These are phyloP conservation scores for Citeromyces hawaiiensis DNA, from an alignment of 1,139 yeast genomes.

Conservation along the genomic window DNA sequence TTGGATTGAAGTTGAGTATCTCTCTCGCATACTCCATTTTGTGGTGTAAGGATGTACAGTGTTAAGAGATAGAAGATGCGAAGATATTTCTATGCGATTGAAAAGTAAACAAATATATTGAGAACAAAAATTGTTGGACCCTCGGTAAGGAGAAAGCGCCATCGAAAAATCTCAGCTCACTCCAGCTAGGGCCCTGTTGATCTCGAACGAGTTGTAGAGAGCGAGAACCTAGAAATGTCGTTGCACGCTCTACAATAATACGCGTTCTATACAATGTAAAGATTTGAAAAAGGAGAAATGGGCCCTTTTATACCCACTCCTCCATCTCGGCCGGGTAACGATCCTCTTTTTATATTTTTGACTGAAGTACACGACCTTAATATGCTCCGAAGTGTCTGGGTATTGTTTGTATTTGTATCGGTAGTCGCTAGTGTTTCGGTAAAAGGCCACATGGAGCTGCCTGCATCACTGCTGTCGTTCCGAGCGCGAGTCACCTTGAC, in stretches of 20 bases:
- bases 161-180: slow-evolving; percentile 2
- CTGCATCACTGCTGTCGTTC: neutral
- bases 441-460: neutral
- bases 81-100: no score
- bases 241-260: slow-evolving; percentile 21
- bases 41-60: neutral
- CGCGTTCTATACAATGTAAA: slow-evolving; percentile 13
- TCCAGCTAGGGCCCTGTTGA: slow-evolving; percentile 4
- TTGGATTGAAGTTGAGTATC: neutral
- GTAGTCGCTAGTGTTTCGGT: neutral
- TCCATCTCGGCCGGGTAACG: neutral
- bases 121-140: slow-evolving; percentile 1
- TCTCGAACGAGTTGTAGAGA: slow-evolving; percentile 22
- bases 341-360: neutral
- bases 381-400: neutral
- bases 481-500: neutral
- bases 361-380: neutral
- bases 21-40: neutral
- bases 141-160: slow-evolving; percentile 5
- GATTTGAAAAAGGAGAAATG: neutral
- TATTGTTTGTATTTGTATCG: neutral
- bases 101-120: no score
- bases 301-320: neutral
- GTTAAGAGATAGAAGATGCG: no score
- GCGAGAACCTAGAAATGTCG: slow-evolving; percentile 17